Base-by-base conservation (phyloP, 371 early-diverging fungal genomes). In the Mortierella sp. region DNA sequence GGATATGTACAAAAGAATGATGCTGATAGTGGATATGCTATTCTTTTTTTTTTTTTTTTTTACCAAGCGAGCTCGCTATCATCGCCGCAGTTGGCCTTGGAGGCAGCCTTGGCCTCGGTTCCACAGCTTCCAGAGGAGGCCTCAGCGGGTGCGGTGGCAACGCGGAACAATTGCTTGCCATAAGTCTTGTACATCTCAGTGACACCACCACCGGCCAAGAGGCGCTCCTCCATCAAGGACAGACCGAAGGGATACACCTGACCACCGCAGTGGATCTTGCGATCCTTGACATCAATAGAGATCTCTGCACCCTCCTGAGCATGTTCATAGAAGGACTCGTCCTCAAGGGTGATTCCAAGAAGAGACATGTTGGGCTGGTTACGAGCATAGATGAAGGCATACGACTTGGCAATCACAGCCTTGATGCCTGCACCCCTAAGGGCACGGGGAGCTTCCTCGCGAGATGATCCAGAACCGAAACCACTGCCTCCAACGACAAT, bases 381-480 rank as follows among this genome's bases (percentile, higher is more conserved):
- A 66, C 90, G 84, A 49, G 86, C 84, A 63, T 90, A 90, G 66
- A 90, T 90, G 74, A 88, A 90, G 0, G 90, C 90, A 60, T 78
- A 90, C 52, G 92, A 91, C 84, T 92, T 94, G 43, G 94, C 94
- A 68, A 94, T 94, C 30, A 94, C 94, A 18, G 92, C 94, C 83
- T 94, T 84, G 66, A 93, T 68, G 40, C 88, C 88, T 26, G 90
- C 88, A 47, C 92, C 94, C 70, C 87, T 89, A 43, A 94, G 78
- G 6, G 94, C 93, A 71, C 93, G 88, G 28, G 94, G 94, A 24
- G 94, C 94, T 73, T 94, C 94, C 73, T 94, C 94, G 72, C 94
- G 88, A 54, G 91, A 91, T 12, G 92, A 92, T 54, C 94, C 94
- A 37, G 89, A 88, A 45, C 94, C 93, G 78, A 93, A 93, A 59